Conservation (phyloP, 208 protist species). For the Angomonas deanei region DNA sequence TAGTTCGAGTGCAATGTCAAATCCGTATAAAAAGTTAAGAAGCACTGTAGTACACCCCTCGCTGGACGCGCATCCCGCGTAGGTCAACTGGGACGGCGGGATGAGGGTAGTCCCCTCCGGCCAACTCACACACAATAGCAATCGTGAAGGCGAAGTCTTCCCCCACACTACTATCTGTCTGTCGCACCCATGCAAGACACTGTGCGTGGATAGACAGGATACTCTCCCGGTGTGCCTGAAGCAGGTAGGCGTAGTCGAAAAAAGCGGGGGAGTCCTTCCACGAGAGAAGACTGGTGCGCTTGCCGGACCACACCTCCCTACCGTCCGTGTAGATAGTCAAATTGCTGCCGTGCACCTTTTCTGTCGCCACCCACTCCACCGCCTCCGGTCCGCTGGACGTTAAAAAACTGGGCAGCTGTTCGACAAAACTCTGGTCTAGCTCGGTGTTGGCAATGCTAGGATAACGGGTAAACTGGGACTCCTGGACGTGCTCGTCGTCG, state of each 20-base stretch:
- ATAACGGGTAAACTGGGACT: slow-evolving; percentile 11
- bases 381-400: neutral
- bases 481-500: neutral
- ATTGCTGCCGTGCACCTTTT: slow-evolving; percentile 35
- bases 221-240: neutral
- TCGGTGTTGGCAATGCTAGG: slow-evolving; percentile 21
- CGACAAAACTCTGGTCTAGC: slow-evolving; percentile 7
- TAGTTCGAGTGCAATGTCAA: slow-evolving; percentile 18
- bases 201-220: neutral
- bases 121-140: slow-evolving; percentile 20
- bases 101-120: slow-evolving; percentile 23
- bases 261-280: slow-evolving; percentile 15
- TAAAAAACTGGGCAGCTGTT: neutral
- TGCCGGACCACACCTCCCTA: slow-evolving; percentile 12
- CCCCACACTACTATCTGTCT: no score
- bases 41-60: slow-evolving; percentile 23
- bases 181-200: neutral
- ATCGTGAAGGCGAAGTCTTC: neutral
- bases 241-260: slow-evolving; percentile 11
- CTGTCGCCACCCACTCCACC: slow-evolving; percentile 21
- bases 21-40: slow-evolving; percentile 28
- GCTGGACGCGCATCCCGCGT: slow-evolving; percentile 17
- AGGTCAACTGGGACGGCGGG: slow-evolving; percentile 18
- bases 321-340: slow-evolving; percentile 19
- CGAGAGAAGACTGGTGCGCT: slow-evolving; percentile 11